These are phyloP conservation scores for Acanthamoeba healyi DNA, from an alignment of 208 protist genomes.

Conservation along the genomic window DNA sequence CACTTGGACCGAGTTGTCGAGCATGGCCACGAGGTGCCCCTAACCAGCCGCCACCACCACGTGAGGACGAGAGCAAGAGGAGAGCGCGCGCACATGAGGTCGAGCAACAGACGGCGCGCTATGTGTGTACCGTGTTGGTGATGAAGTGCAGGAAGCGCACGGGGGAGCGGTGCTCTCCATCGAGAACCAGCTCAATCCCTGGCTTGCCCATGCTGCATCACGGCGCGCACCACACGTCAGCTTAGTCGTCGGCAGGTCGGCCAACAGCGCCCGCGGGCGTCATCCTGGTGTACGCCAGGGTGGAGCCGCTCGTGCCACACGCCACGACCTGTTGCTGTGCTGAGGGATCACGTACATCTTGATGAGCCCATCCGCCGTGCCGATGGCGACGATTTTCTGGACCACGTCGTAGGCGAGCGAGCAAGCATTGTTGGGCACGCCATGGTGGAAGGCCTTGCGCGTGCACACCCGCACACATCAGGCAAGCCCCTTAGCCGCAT, in stretches of 20 bases:
- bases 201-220: conserved; percentile 40
- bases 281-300: too few relatives aligned
- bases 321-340: too few relatives aligned
- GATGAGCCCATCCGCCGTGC: background rate
- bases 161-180: background rate
- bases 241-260: too few relatives aligned
- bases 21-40: background rate
- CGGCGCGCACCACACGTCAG: too few relatives aligned
- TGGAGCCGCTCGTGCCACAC: too few relatives aligned
- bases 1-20: conserved; percentile 2
- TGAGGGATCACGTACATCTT: conserved; percentile 57
- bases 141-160: conserved; percentile 21
- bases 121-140: background rate
- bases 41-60: too few relatives aligned
- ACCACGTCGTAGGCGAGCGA: conserved; percentile 47
- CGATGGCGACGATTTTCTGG: conserved; percentile 25
- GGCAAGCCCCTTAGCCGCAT: too few relatives aligned
- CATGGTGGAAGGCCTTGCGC: conserved; percentile 24
- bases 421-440: conserved; percentile 39
- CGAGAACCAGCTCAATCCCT: conserved; percentile 7
- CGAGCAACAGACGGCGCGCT: background rate
- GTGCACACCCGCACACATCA: too few relatives aligned
- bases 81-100: background rate
- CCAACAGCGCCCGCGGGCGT: too few relatives aligned
- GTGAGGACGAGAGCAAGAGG: conserved; percentile 6